Percentiles rank a stretch among this genome's conserved stretches.
Evolutionary conservation across 164 flowering plant species (phyloP).

Genomic region (Stephania japonica): DNA sequence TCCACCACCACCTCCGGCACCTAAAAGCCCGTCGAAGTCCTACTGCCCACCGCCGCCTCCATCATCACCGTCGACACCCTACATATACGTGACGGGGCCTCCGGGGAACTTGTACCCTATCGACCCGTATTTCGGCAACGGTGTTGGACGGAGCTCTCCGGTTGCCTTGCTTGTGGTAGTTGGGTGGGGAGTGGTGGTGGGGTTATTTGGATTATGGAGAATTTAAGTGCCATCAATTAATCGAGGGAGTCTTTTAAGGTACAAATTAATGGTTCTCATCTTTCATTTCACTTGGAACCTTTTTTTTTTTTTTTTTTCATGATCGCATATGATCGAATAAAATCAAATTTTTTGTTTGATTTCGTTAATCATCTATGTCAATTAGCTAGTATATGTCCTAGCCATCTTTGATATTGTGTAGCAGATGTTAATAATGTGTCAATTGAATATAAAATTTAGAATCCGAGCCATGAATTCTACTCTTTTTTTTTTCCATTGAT

Average conservation of each 20-base stretch:
- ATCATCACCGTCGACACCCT: conserved; percentile 18
- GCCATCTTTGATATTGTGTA: too few relatives aligned
- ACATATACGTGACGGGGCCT: neutral
- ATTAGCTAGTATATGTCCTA: too few relatives aligned
- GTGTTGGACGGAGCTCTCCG: neutral
- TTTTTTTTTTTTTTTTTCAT: too few relatives aligned
- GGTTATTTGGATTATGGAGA: neutral
- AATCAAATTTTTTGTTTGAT: neutral
- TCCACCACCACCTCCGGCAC: conserved; percentile 11
- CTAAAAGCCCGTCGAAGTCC: conserved; percentile 2
- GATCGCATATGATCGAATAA: neutral
- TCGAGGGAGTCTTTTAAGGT: neutral
- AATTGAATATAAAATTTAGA: too few relatives aligned
- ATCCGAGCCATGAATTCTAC: too few relatives aligned
- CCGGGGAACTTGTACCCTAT: conserved; percentile 13
- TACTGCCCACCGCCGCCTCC: conserved; percentile 19
- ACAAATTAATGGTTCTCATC: too few relatives aligned
- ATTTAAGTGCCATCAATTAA: neutral
- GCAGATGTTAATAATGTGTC: too few relatives aligned
- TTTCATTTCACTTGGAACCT: too few relatives aligned
- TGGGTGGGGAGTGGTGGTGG: neutral
- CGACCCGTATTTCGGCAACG: conserved; percentile 4
- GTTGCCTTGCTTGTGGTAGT: neutral
- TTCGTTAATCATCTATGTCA: neutral
- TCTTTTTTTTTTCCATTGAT: too few relatives aligned